Evolutionary conservation across 2,329 filamentous ascomycete genomes (phyloP), one percentile per base, ranked within the genome.

Genomic region (Diatrype stigma): DNA sequence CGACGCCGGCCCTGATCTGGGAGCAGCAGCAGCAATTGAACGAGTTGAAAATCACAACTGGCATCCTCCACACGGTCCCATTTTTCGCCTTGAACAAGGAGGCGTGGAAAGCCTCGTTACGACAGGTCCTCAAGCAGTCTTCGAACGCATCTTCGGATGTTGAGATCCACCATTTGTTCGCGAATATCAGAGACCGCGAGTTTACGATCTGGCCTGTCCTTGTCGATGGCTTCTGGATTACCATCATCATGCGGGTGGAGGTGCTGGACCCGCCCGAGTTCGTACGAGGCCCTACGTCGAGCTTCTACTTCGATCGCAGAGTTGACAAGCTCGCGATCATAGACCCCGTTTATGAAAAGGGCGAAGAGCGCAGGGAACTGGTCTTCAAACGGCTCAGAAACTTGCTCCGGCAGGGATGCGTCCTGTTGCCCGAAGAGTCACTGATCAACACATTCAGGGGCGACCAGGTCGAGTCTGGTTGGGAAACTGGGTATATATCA

Each of bases 401-500:
- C 1, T 51, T 64, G 14, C 23, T 65, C 6, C n/a, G 2, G 2
- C 46, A 62, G 22, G 63, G 60, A 0, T 56, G 56, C n/a, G 62
- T 64, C 16, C 26, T 51, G 1, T 21, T 59, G 5, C 12, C 45
- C 1, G 16, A 7, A 1, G 10, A 26, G 2, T 22, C 26, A 2
- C 17, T 22, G 1, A 2, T 32, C 2, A 48, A 34, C 7, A 14
- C 26, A 2, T 26, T 63, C 16, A 19, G 2, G 1, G 44, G 49
- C 2, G 16, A 30, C 2, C 30, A 50, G 10, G 32, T 52, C 2
- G 10, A 51, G 5, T 14, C 48, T 3, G 14, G 16, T 11, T 63
- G 61, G 62, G 34, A 56, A 14, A 59, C 57, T 0, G 63, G 63
- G 2, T 44, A 60, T 3, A 46, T 63, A 14, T 54, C 61, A 1